Evolutionary conservation across 495 filamentous ascomycete species (phyloP).

Genomic region (Hypoxylon intermedium): DNA sequence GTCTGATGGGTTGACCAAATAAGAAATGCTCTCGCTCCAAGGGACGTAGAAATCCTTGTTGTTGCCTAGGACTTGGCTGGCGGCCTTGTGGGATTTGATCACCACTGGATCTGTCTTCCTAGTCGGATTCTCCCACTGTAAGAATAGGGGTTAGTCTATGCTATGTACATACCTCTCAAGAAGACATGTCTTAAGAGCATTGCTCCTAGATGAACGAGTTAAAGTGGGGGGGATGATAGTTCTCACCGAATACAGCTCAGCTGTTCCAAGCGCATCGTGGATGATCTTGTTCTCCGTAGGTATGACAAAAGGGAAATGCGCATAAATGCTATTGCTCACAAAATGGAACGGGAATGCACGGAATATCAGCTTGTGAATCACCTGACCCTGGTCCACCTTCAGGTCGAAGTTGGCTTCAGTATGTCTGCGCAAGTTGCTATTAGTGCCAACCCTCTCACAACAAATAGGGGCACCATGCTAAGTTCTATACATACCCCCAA

Average conservation of each 20-base stretch:
- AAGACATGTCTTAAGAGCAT: not conserved
- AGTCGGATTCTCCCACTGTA: slow-evolving; percentile 59
- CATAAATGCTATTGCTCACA: slow-evolving; percentile 73
- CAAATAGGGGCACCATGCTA: slow-evolving; percentile 24
- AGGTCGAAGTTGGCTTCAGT: slow-evolving; percentile 65
- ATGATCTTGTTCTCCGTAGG: slow-evolving; percentile 72
- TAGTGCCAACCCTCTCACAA: slow-evolving; percentile 64
- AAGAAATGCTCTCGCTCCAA: slow-evolving; percentile 65
- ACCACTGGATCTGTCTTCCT: slow-evolving; percentile 60
- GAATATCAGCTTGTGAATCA: slow-evolving; percentile 74
- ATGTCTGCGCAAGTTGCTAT: slow-evolving; percentile 68
- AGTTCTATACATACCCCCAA: slow-evolving; percentile 60
- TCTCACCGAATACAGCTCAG: slow-evolving; percentile 63
- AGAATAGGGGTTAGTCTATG: not conserved
- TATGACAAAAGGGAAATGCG: slow-evolving; percentile 76
- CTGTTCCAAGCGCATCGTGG: slow-evolving; percentile 65
- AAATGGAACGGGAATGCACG: slow-evolving; percentile 74
- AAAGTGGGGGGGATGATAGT: not conserved
- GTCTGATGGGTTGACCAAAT: slow-evolving; percentile 58
- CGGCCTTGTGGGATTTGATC: slow-evolving; percentile 64
- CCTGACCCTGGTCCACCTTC: slow-evolving; percentile 70
- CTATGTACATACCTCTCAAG: not conserved
- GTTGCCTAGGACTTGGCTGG: slow-evolving; percentile 62
- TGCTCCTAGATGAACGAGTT: not conserved
- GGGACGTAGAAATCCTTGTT: slow-evolving; percentile 64